Evolutionary conservation across 441 rosid genomes (phyloP).

Genomic region (Euphorbia corollata): DNA sequence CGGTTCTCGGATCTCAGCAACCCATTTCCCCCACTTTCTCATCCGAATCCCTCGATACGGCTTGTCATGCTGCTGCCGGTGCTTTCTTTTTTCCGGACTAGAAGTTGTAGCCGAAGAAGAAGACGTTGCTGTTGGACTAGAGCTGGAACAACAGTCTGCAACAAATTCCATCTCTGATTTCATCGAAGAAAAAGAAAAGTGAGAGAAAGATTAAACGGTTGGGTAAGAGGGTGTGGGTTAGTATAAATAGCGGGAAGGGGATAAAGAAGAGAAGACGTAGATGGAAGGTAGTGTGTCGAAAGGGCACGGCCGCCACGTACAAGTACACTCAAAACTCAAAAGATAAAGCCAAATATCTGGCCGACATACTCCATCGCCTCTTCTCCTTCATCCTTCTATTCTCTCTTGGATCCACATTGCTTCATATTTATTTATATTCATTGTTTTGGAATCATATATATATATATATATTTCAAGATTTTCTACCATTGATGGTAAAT

Average conservation of each 20-base stretch:
- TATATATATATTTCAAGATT: no score
- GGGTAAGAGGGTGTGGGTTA: no score
- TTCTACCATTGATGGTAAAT: no score
- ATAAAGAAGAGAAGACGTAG: constrained; percentile 18
- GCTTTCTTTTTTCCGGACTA: constrained; percentile 29
- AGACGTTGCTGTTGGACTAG: constrained; percentile 20
- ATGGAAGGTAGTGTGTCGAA: constrained; percentile 47
- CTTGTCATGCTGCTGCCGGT: constrained; percentile 43
- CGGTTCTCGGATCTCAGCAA: constrained; percentile 84
- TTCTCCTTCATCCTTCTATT: not conserved
- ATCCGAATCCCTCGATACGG: constrained; percentile 76
- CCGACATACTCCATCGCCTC: constrained; percentile 48
- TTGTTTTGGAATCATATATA: not conserved
- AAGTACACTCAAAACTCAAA: constrained; percentile 21
- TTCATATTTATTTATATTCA: constrained; percentile 2
- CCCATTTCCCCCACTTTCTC: constrained; percentile 97
- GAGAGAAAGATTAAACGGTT: no score
- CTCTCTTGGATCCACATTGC: constrained; percentile 22
- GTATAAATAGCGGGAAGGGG: not conserved
- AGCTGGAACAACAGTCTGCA: constrained; percentile 21
- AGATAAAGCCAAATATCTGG: constrained; percentile 37
- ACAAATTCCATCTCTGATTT: constrained; percentile 28
- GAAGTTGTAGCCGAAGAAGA: not conserved
- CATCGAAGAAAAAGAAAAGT: no score
- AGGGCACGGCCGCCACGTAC: constrained; percentile 53